Base-by-base conservation (phyloP, 208 protist species). In the Leishmania lainsoni region DNA sequence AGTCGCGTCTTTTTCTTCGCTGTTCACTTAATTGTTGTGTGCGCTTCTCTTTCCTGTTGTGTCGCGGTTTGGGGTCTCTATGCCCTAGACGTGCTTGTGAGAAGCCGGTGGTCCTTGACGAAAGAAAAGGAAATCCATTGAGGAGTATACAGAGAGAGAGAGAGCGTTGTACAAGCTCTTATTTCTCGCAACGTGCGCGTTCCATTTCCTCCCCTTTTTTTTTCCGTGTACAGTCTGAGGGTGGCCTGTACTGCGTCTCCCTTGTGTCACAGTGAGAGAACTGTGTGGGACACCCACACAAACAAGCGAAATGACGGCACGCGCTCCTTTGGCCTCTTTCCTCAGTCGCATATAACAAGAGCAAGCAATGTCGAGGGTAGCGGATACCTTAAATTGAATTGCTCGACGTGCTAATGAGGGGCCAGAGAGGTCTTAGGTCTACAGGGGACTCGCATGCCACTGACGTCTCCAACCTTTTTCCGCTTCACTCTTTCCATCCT, bases 41-140 rank as follows among this genome's bases (percentile, higher is more conserved):
- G 59, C 54, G 58, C 48, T 74, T 75, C 42, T 79, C 39, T 75
- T 83, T 35, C 48, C 49, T 71, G n/a, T 74, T 26, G 29, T 65
- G 29, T 39, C n/a, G 42, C 45, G 22, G n/a, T 59, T 22, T 45
- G 72, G 29, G 5, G 8, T 29, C 45, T 45, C 20, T 73, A 12
- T 3, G 22, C 32, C 45, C 48, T 73, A 49, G 26, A 73, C 69
- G 20, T 35, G 35, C 42, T 20, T 73, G 20, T 29, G 69, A 35
- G 69, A 26, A 35, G 69, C 48, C 26, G 22, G 45, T 73, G 39
- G 2, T 54, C 26, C 45, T 73, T 73, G 6, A 51, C 22, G 69
- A 32, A n/a, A 16, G 22, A 73, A 51, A 52, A 12, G 42, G 69
- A 45, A 35, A 73, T n/a, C 39, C 16, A 26, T 45, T 29, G 32